These are phyloP conservation scores for Beauveria sp. DNA, from an alignment of 2,329 filamentous ascomycete genomes.

Conservation along the genomic window DNA sequence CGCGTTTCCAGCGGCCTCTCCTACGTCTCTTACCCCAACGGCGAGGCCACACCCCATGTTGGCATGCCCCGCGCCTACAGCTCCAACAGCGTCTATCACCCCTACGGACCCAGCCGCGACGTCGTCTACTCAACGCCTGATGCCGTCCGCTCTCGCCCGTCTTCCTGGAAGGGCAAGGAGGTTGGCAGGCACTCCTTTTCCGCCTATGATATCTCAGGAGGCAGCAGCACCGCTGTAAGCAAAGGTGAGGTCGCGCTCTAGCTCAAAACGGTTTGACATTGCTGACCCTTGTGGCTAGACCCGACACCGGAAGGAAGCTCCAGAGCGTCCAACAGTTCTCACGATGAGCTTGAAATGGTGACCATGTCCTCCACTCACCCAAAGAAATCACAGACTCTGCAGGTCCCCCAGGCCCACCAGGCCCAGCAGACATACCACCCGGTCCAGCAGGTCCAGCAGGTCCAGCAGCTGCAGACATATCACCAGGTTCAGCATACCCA, in stretches of 20 bases:
- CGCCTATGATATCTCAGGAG: slow-evolving; percentile 26
- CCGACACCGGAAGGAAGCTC: slow-evolving; percentile 28
- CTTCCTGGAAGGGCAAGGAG: slow-evolving; percentile 36
- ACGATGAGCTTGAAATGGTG: slow-evolving; percentile 34
- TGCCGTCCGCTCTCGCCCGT: slow-evolving; percentile 16
- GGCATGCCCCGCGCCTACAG: slow-evolving; percentile 36
- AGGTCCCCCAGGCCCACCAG: neutral
- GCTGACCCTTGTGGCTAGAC: slow-evolving; percentile 7
- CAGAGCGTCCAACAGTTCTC: slow-evolving; percentile 29
- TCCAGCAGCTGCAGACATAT: slow-evolving; percentile 7
- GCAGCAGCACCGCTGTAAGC: slow-evolving; percentile 30
- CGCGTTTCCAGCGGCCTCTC: slow-evolving; percentile 41
- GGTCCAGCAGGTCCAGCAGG: neutral
- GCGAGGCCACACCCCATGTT: slow-evolving; percentile 31
- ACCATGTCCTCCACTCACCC: slow-evolving; percentile 13
- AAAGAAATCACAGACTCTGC: neutral
- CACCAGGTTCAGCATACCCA: slow-evolving; percentile 3
- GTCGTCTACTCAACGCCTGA: slow-evolving; percentile 24
- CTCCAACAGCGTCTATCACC: slow-evolving; percentile 31
- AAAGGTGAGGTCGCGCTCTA: slow-evolving; percentile 23
- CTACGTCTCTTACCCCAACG: slow-evolving; percentile 37
- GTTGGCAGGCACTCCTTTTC: slow-evolving; percentile 22
- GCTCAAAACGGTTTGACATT: too few species aligned
- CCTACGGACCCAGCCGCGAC: slow-evolving; percentile 24
- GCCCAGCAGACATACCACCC: slow-evolving; percentile 3